phyloP scores from a whole-genome alignment of 2,329 filamentous ascomycete genomes.

The Mycocentrospora acerina region DNA sequence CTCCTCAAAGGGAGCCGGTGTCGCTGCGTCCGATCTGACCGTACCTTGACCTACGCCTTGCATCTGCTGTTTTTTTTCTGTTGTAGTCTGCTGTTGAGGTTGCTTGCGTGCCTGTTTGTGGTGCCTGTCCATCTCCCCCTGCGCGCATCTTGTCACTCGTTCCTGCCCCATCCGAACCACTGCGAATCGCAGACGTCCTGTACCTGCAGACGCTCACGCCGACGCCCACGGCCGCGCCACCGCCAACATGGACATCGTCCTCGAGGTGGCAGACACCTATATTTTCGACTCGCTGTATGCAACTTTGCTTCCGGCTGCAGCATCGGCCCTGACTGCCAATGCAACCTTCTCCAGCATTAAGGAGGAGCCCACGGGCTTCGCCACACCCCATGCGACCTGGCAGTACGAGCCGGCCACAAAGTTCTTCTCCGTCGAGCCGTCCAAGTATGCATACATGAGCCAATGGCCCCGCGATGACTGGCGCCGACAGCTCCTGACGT shows the following conservation, averaged over 20 bases:
- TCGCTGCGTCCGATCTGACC: too few species aligned
- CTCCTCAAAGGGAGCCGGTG: too few species aligned
- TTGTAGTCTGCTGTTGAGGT: too few species aligned
- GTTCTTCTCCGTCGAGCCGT: constrained; percentile 69
- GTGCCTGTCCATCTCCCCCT: too few species aligned
- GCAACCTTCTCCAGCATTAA: constrained; percentile 56
- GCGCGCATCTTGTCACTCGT: too few species aligned
- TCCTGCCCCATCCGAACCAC: too few species aligned
- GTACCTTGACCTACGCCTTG: too few species aligned
- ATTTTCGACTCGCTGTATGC: constrained; percentile 80
- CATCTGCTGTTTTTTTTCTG: too few species aligned
- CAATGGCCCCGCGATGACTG: constrained; percentile 75
- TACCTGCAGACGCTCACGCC: too few species aligned
- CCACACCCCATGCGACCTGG: constrained; percentile 48
- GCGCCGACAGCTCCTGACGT: constrained; percentile 69
- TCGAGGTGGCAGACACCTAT: constrained; percentile 82
- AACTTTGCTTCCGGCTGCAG: constrained; percentile 59
- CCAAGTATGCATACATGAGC: constrained; percentile 77
- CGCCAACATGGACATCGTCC: constrained; percentile 83
- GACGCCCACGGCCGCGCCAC: too few species aligned
- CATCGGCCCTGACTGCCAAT: constrained; percentile 55
- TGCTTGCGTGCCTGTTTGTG: too few species aligned
- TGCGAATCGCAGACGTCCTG: too few species aligned
- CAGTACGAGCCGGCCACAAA: constrained; percentile 72
- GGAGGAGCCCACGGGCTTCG: constrained; percentile 39